These are phyloP conservation scores for Citrus mangshanensis DNA, from an alignment of 345 rosid genomes.

Conservation along the genomic window DNA sequence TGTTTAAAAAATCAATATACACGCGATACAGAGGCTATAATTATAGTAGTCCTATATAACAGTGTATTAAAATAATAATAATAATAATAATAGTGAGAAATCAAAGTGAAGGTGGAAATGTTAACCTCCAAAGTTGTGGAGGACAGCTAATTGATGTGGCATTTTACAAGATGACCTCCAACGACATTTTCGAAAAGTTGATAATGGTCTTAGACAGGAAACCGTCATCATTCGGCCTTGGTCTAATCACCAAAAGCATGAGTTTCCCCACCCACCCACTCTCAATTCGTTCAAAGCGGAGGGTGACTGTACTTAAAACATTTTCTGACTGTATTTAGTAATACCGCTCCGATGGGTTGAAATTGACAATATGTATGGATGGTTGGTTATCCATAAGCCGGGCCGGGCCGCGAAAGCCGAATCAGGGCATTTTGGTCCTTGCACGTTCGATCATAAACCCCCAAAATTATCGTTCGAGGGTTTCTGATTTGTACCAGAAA, in stretches of 20 bases:
- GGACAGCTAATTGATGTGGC: neutral
- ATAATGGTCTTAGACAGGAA: too few relatives aligned
- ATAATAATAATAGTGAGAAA: neutral
- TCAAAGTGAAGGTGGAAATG: neutral
- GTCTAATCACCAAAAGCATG: too few relatives aligned
- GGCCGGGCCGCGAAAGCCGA: neutral
- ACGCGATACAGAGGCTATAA: accelerated
- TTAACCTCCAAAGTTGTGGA: neutral
- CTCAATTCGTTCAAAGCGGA: too few relatives aligned
- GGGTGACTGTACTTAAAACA: too few relatives aligned
- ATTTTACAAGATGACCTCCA: too few relatives aligned
- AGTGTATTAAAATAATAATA: neutral
- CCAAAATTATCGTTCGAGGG: neutral
- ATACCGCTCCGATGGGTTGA: neutral
- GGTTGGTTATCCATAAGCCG: neutral
- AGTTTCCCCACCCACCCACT: too few relatives aligned
- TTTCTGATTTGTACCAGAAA: neutral
- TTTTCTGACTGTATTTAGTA: neutral
- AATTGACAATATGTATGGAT: too few relatives aligned
- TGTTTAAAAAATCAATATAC: too few relatives aligned
- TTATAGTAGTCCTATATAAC: too few relatives aligned
- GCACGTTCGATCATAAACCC: neutral
- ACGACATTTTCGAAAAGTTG: too few relatives aligned
- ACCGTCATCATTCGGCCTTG: too few relatives aligned
- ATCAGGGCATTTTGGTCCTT: conserved; percentile 2